Conservation (phyloP, 2,329 filamentous ascomycete species). For the Sporothrix inflata region DNA sequence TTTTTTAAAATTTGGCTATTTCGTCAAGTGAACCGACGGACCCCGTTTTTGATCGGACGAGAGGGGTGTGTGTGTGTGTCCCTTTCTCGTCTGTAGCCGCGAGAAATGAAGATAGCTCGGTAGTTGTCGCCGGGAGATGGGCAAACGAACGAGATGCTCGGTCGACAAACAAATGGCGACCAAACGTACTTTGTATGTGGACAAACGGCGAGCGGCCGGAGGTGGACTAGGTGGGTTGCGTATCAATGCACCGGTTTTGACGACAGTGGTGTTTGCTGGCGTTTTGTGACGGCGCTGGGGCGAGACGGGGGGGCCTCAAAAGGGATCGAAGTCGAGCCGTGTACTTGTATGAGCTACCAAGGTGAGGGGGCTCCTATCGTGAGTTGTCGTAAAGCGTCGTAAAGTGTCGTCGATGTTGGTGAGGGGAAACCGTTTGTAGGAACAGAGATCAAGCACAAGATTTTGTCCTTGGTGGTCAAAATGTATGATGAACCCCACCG, state of each 20-base stretch:
- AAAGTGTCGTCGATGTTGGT: not conserved
- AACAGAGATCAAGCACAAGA: no score
- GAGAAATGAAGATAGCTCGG: not conserved
- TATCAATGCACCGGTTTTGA: not conserved
- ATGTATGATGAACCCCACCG: not conserved
- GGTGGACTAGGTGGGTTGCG: not conserved
- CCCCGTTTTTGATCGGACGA: not conserved
- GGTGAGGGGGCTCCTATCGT: not conserved
- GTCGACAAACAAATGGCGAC: not conserved
- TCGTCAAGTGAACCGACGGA: not conserved
- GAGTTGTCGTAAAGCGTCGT: not conserved
- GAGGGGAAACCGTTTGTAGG: not conserved
- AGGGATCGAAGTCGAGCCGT: not conserved
- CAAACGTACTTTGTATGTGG: not conserved
- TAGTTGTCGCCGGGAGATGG: constrained; percentile 17
- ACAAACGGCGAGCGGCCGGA: not conserved
- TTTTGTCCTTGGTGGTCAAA: no score
- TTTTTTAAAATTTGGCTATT: not conserved
- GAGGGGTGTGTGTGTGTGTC: not conserved
- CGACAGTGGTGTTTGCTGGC: no score
- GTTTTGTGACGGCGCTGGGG: not conserved
- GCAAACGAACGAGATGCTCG: not conserved
- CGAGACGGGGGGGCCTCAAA: not conserved
- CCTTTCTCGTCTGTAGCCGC: not conserved
- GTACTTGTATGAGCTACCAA: not conserved